These are phyloP conservation scores for Zygnema cylindricum DNA, from an alignment of 139 green algal genomes.

Conservation along the genomic window DNA sequence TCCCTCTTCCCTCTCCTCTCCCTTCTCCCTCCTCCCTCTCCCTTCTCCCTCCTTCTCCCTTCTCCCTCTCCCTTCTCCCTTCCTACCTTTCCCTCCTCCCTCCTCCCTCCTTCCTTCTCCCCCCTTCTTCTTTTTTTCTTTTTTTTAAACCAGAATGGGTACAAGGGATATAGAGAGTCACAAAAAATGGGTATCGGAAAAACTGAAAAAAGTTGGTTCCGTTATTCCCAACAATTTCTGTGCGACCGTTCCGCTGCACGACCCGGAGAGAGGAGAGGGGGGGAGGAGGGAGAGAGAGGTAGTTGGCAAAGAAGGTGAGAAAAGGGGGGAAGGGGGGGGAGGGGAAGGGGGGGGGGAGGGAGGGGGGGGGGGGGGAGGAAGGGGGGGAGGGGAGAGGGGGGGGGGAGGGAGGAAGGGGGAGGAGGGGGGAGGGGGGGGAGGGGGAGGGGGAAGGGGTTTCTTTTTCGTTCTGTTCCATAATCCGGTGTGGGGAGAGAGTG, in stretches of 20 bases:
- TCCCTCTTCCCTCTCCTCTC: too few species aligned
- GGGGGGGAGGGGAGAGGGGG: background rate
- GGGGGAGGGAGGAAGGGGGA: background rate
- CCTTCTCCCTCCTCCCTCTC: too few species aligned
- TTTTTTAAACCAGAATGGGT: background rate
- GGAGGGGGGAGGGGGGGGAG: background rate
- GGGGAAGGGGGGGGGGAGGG: background rate
- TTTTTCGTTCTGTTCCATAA: background rate
- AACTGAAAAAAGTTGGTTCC: background rate
- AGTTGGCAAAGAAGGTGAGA: too few species aligned
- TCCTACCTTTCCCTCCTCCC: too few species aligned
- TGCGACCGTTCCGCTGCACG: slow-evolving; percentile 16
- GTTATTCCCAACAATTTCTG: slow-evolving; percentile 16
- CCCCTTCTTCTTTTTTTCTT: too few species aligned
- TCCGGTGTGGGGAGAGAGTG: background rate
- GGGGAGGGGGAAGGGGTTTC: background rate
- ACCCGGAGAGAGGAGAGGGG: background rate
- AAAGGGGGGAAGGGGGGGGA: background rate
- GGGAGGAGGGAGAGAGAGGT: background rate
- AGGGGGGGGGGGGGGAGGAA: too few species aligned
- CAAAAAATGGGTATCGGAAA: background rate
- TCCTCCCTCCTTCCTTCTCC: too few species aligned
- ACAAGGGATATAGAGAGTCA: background rate
- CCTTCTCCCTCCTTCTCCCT: too few species aligned
- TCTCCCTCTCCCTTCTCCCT: too few species aligned